Conservation (phyloP, 1,284 basidiomycete genomes). For the Vanrija humicola region DNA sequence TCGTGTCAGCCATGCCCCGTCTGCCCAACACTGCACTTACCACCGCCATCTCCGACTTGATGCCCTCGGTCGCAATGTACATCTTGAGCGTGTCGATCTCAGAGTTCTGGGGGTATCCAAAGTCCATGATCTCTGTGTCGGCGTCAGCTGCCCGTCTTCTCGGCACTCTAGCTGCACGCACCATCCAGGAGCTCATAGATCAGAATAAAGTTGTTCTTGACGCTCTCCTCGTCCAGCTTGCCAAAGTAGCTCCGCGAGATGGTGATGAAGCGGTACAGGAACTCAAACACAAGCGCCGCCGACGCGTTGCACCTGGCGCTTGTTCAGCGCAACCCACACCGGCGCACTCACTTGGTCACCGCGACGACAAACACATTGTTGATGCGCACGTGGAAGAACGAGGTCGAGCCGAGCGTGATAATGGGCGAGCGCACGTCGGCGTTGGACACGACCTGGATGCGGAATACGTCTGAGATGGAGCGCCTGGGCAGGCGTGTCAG, state of each 20-base stretch:
- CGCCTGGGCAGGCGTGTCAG: constrained; percentile 57
- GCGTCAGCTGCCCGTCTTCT: not conserved
- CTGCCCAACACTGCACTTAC: constrained; percentile 52
- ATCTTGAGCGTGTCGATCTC: constrained; percentile 96
- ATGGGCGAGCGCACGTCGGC: constrained; percentile 95
- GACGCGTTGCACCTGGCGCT: constrained; percentile 80
- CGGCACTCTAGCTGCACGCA: constrained; percentile 42
- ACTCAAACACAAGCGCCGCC: constrained; percentile 96
- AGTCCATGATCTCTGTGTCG: constrained; percentile 85
- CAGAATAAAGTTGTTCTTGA: constrained; percentile 98
- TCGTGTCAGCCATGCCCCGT: constrained; percentile 7
- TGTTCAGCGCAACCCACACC: not conserved
- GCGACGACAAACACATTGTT: constrained; percentile 94
- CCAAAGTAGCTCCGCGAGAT: constrained; percentile 95
- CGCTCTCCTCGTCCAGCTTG: constrained; percentile 93
- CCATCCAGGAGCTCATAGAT: constrained; percentile 95
- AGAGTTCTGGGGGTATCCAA: constrained; percentile 99
- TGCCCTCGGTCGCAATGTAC: constrained; percentile 96
- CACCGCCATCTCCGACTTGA: constrained; percentile 74
- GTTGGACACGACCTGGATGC: constrained; percentile 97
- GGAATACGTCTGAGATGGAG: constrained; percentile 94
- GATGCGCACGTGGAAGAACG: constrained; percentile 93
- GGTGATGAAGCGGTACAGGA: constrained; percentile 90
- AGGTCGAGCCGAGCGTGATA: constrained; percentile 93
- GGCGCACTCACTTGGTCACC: constrained; percentile 74